Base-by-base conservation (phyloP, 78 protist species). In the Dictyostelium discoideum region DNA sequence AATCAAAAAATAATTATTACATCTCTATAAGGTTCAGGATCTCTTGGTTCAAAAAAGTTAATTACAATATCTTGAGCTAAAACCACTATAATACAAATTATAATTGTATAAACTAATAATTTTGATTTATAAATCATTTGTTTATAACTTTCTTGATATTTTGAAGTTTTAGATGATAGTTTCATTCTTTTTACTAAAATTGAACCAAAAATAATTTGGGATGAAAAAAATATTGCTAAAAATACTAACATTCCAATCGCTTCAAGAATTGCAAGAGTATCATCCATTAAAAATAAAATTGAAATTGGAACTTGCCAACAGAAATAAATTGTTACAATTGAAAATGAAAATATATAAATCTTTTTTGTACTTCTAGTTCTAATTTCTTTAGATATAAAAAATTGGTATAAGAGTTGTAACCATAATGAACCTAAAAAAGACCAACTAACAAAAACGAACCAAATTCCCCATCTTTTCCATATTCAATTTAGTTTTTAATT, bases 11-110 rank as follows among this genome's bases (percentile, higher is more conserved):
- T 54, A 54, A 54, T 16, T 8, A 54, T 60, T 60, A 69, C 77
- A 69, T 24, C 37, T 26, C 37, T 69, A 69, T 69, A 69, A 3
- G 77, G 77, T 24, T 69, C 42, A 3, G 77, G 77, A 69, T 69
- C 77, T 13, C 77, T 69, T 69, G 77, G 77, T 69, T 26, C 77
- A 69, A 69, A 69, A 24, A 69, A 69, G 18, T 69, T 69, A 11
- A 69, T 69, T 26, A 69, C 77, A 26, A 69, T 69, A 69, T 69
- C 77, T 69, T 69, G 77, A 24, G 39, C 77, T 69, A 69, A 69
- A 26, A 69, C 77, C 13, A 69, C 9, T n/a, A 69, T 10, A 11
- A 69, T 29, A 69, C 77, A 69, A 24, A 69, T 69, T 11, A 69
- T 20, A 11, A 69, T 40, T 3, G 77, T 69, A 69, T 69, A 69